A percentile compares a stretch with the other conserved stretches of the same genome.
phyloP scores from a whole-genome alignment of 257 asterid genomes.

The Agastache rugosa region DNA sequence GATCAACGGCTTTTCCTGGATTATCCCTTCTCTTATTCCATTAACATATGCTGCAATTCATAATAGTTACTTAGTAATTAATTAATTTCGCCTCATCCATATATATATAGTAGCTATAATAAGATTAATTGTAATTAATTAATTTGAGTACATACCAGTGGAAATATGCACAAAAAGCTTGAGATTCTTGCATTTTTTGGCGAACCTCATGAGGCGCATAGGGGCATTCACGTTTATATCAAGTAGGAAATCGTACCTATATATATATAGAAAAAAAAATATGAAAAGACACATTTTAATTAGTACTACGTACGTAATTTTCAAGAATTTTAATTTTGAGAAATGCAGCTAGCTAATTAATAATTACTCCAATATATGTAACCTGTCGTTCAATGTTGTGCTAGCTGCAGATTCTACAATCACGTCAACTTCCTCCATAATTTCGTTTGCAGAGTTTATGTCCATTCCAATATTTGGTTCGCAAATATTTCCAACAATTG shows the following conservation, averaged over 20 bases:
- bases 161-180: slow-evolving; percentile 47
- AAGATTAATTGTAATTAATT: neutral
- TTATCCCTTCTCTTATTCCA: slow-evolving; percentile 42
- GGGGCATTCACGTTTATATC: slow-evolving; percentile 51
- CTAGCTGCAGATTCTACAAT: slow-evolving; percentile 56
- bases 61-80: neutral
- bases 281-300: neutral
- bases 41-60: slow-evolving; percentile 42
- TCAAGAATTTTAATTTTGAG: neutral
- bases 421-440: slow-evolving; percentile 49
- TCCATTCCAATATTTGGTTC: slow-evolving; percentile 63
- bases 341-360: too few relatives aligned
- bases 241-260: slow-evolving; percentile 45
- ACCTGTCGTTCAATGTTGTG: slow-evolving; percentile 58
- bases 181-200: slow-evolving; percentile 54
- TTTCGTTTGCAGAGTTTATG: slow-evolving; percentile 13
- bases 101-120: too few relatives aligned
- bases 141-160: slow-evolving; percentile 34
- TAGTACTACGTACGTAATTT: too few relatives aligned
- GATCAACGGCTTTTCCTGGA: slow-evolving; percentile 34
- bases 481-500: slow-evolving; percentile 52
- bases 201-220: slow-evolving; percentile 47
- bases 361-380: neutral
- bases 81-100: neutral
- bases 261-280: too few relatives aligned